Conservation (phyloP, 108 stramenopile species). For the Skeletonema menzelii region DNA sequence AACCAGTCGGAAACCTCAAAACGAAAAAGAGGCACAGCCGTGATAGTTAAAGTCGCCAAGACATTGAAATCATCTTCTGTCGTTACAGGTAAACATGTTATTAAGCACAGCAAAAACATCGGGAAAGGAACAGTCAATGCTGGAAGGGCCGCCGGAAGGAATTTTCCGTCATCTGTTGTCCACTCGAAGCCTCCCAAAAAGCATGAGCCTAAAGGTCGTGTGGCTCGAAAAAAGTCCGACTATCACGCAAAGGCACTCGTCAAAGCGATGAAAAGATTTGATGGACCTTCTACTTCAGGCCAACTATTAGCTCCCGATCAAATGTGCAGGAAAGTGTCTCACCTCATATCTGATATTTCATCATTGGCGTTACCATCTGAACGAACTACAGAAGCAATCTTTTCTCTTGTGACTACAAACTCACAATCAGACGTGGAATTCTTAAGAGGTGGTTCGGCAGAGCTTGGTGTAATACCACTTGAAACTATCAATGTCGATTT, state of each 20-base stretch:
- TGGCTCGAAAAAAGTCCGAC: constrained; percentile 6
- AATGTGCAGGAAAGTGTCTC: constrained; percentile 68
- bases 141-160: constrained; percentile 46
- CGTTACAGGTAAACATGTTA: constrained; percentile 54
- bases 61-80: constrained; percentile 49
- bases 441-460: constrained; percentile 68
- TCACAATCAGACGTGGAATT: constrained; percentile 75
- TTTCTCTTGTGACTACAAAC: constrained; percentile 43
- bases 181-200: constrained; percentile 38
- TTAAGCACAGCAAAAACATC: constrained; percentile 53
- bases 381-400: constrained; percentile 34
- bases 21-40: constrained; percentile 30
- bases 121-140: constrained; percentile 60
- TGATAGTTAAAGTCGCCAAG: constrained; percentile 53
- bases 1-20: constrained; percentile 4
- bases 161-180: constrained; percentile 30
- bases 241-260: constrained; percentile 35
- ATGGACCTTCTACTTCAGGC: constrained; percentile 45
- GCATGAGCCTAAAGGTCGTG: constrained; percentile 31
- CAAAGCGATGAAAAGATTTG: constrained; percentile 55
- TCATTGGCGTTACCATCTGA: constrained; percentile 38
- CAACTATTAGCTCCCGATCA: constrained; percentile 73
- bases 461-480: constrained; percentile 60
- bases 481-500: constrained; percentile 43
- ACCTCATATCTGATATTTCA: constrained; percentile 65